Conservation (phyloP, 2,329 filamentous ascomycete genomes). For the Calonectria multiphialidica region DNA sequence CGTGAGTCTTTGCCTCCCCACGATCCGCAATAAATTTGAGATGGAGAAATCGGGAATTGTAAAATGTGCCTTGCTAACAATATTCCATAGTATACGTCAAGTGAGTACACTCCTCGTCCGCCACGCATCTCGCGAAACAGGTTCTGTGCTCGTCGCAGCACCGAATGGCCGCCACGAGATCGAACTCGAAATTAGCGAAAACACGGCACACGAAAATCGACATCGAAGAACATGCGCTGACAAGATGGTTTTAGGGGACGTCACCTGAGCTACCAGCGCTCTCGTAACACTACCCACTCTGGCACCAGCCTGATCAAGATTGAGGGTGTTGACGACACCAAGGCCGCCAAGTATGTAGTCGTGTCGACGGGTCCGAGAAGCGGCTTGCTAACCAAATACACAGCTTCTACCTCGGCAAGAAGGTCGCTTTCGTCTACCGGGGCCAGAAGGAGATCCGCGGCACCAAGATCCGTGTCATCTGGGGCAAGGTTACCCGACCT, state of each 20-base stretch:
- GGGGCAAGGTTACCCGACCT: constrained; percentile 96
- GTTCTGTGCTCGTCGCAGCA: constrained; percentile 21
- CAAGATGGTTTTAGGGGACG: constrained; percentile 77
- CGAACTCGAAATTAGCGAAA: constrained; percentile 40
- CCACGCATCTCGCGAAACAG: constrained; percentile 31
- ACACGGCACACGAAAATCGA: constrained; percentile 37
- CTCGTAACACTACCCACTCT: constrained; percentile 91
- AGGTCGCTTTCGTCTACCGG: constrained; percentile 98
- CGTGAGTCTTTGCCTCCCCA: constrained; percentile 69
- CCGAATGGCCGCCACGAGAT: constrained; percentile 33
- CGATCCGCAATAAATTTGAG: constrained; percentile 26
- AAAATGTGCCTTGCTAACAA: constrained; percentile 52
- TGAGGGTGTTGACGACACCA: constrained; percentile 93
- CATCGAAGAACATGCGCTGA: constrained; percentile 45
- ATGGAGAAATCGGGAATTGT: constrained; percentile 33
- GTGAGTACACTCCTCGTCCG: constrained; percentile 67
- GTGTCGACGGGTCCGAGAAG: constrained; percentile 4
- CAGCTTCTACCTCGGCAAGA: constrained; percentile 98
- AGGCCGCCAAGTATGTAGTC: constrained; percentile 82
- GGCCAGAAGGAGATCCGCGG: constrained; percentile 94
- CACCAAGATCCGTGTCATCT: constrained; percentile 99
- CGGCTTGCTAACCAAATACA: constrained; percentile 41
- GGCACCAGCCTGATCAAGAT: constrained; percentile 97
- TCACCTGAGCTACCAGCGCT: constrained; percentile 98
- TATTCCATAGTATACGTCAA: constrained; percentile 81